Evolutionary conservation across 306 rosid genomes (phyloP), one percentile per base, ranked within the genome.

Genomic region (Acacia crassicarpa): DNA sequence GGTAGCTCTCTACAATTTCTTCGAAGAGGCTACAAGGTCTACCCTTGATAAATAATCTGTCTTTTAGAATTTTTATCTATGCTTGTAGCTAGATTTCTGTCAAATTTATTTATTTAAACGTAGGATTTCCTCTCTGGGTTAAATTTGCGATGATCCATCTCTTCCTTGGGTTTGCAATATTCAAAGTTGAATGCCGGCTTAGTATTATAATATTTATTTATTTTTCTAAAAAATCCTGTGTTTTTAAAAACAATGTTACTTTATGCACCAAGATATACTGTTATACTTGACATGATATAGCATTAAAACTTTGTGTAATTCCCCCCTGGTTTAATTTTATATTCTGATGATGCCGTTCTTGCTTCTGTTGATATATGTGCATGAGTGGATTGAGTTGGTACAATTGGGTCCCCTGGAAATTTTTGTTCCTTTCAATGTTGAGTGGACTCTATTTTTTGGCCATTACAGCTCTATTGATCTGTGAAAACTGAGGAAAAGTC

Each of bases 1-100:
- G 99, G 99, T 78, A 94, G 98, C 91, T 94, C 98, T 20, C 89
- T 94, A 68, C 83, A 92, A 84, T 94, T 94, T 89, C 97, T 94
- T 71, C 98, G 97, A 73, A 87, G 93, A 89, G 98, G 98, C 94
- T 94, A 94, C 89, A 94, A 81, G 97, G 97, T 94, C 63, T 45
- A 67, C 75, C 75, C 84, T 83, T 61, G 19, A 84, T 68, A 66
- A 38, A 66, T 32, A 46, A 54, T 51, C 48, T n/a, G 30, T 67
- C 83, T 67, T 82, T 68, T 81, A 81, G 67, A 35, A 54, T 27
- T 62, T 62, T 49, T 51, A 58, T 74, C 16, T 73, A 80, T 82
- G 69, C 68, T 43, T 80, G 35, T 44, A 16, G 25, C 70, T 48
- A 54, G 70, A 53, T 80, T 49, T 67, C 66, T 73, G 43, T 41